These are phyloP conservation scores for Candida cerambycidarum DNA, from an alignment of 805 yeast species.

Conservation along the genomic window DNA sequence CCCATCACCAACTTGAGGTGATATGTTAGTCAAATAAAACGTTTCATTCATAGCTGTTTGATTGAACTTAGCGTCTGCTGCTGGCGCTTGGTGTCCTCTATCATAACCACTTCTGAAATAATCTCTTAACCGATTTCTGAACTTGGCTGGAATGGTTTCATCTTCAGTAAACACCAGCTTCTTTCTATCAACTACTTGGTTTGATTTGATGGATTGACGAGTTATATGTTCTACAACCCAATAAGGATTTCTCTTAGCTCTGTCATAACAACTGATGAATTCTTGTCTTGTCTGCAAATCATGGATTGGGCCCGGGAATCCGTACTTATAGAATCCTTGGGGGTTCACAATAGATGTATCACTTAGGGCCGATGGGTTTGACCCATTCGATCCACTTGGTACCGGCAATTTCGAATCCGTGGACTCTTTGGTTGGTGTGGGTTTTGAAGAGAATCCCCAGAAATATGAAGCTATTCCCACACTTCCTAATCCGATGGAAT, in stretches of 20 bases:
- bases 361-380: slow-evolving; percentile 18
- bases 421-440: neutral
- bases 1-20: slow-evolving; percentile 97
- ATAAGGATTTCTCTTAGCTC: slow-evolving; percentile 81
- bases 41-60: slow-evolving; percentile 96
- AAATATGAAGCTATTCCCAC: slow-evolving; percentile 41
- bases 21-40: slow-evolving; percentile 82
- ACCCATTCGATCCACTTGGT: slow-evolving; percentile 6
- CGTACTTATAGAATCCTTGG: slow-evolving; percentile 80
- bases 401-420: neutral
- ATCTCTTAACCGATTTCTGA: slow-evolving; percentile 76
- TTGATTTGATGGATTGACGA: slow-evolving; percentile 56
- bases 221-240: slow-evolving; percentile 92
- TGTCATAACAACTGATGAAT: slow-evolving; percentile 82
- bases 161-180: slow-evolving; percentile 86
- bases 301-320: slow-evolving; percentile 93
- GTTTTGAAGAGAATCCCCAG: slow-evolving; percentile 26
- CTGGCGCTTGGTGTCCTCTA: slow-evolving; percentile 97
- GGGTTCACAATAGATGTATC: slow-evolving; percentile 56
- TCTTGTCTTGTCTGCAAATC: slow-evolving; percentile 74
- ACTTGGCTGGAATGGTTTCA: slow-evolving; percentile 70
- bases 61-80: slow-evolving; percentile 91
- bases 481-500: slow-evolving; percentile 32
- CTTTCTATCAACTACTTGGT: slow-evolving; percentile 66
- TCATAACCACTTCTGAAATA: slow-evolving; percentile 95